Conservation (phyloP, 2,329 filamentous ascomycete species). For the Monosporascus sp. region DNA sequence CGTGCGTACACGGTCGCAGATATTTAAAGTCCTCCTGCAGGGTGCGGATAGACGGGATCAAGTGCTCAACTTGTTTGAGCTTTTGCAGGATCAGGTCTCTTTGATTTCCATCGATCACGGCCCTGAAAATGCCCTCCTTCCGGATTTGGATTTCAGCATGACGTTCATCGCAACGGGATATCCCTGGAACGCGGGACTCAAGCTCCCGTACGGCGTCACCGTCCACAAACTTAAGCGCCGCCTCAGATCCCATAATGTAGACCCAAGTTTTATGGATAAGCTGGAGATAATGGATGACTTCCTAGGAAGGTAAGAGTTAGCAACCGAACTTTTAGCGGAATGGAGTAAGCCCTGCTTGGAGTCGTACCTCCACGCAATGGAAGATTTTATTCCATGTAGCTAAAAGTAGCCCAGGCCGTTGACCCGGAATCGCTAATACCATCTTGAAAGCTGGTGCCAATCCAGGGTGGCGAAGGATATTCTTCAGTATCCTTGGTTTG, state of each 20-base stretch:
- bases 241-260: not conserved
- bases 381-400: slow-evolving; percentile 5
- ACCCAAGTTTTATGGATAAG: slow-evolving; percentile 2
- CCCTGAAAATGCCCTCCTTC: too few species aligned
- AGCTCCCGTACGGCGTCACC: not conserved
- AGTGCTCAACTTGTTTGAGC: not conserved
- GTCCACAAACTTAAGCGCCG: slow-evolving; percentile 1
- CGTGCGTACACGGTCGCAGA: not conserved
- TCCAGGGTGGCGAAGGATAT: not conserved
- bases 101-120: not conserved
- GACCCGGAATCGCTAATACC: not conserved
- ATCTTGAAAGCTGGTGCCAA: not conserved
- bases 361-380: not conserved
- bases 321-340: too few species aligned
- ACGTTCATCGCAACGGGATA: not conserved
- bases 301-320: slow-evolving; percentile 2
- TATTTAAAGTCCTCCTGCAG: slow-evolving; percentile 5
- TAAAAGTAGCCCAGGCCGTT: not conserved
- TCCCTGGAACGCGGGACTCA: not conserved
- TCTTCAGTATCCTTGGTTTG: slow-evolving; percentile 1
- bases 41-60: slow-evolving; percentile 1
- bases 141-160: too few species aligned
- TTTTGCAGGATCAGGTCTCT: not conserved
- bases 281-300: slow-evolving; percentile 4
- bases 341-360: too few species aligned